Percentiles rank a stretch among this genome's conserved stretches.
phyloP scores from a whole-genome alignment of 2,329 filamentous ascomycete species.

The Ploettnerulaceae sp. region DNA sequence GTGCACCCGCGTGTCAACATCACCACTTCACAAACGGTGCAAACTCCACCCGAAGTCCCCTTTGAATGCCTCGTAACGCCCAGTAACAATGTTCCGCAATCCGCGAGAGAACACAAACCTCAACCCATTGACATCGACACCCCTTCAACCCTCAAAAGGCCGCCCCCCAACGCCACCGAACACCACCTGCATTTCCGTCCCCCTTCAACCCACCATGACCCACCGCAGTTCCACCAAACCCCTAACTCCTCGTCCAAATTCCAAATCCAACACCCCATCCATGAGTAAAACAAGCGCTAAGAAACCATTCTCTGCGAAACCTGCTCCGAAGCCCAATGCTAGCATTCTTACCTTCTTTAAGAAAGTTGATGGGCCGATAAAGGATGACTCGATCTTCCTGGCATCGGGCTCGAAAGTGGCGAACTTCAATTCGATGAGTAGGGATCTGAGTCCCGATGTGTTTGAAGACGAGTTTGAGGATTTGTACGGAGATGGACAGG shows the following conservation, averaged over 20 bases:
- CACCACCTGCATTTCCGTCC: conserved; percentile 8
- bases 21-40: too few relatives aligned
- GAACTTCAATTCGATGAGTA: conserved; percentile 9
- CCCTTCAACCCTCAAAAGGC: conserved; percentile 42
- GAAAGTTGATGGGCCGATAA: conserved; percentile 49
- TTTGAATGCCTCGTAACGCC: neutral
- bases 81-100: conserved; percentile 48
- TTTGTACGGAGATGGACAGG: conserved; percentile 22
- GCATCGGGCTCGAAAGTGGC: conserved; percentile 32
- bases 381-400: conserved; percentile 55
- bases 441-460: conserved; percentile 14
- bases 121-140: conserved; percentile 32
- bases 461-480: conserved; percentile 17
- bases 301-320: conserved; percentile 17
- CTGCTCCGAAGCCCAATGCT: conserved; percentile 43
- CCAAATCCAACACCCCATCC: conserved; percentile 26
- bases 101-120: conserved; percentile 42
- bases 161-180: conserved; percentile 48
- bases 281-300: conserved; percentile 22
- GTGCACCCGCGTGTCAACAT: too few relatives aligned
- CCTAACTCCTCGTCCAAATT: conserved; percentile 27
- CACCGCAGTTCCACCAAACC: conserved; percentile 28
- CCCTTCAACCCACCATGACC: conserved; percentile 21
- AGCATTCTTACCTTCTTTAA: conserved; percentile 74
- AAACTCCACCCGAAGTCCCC: too few relatives aligned